Conservation (phyloP, 768 basidiomycete genomes). For the Lactarius quietus region DNA sequence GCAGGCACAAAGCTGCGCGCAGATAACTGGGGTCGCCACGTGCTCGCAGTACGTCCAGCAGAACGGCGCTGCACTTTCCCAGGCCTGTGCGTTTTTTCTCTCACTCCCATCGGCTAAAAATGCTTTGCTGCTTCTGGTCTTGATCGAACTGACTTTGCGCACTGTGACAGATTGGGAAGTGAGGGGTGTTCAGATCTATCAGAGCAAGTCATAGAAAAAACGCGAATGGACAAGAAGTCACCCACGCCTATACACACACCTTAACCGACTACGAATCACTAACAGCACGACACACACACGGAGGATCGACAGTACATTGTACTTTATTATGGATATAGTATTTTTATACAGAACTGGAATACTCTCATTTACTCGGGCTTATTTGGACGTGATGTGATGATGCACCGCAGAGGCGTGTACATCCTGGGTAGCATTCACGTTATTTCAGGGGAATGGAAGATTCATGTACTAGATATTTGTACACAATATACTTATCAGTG, state of each 20-base stretch:
- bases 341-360: neutral
- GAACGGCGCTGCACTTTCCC: slow-evolving; percentile 62
- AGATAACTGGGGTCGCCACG: slow-evolving; percentile 74
- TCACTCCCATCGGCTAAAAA: slow-evolving; percentile 1
- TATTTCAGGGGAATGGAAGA: neutral
- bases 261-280: neutral
- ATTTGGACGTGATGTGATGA: slow-evolving; percentile 2
- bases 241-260: neutral
- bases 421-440: neutral
- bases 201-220: slow-evolving; percentile 31
- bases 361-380: neutral
- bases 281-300: neutral
- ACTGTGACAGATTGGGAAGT: slow-evolving; percentile 72
- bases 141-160: slow-evolving; percentile 13
- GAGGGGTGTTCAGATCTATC: slow-evolving; percentile 69
- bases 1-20: slow-evolving; percentile 82
- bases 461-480: slow-evolving; percentile 12
- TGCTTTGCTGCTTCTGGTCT: neutral
- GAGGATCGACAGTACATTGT: slow-evolving; percentile 8
- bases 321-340: slow-evolving; percentile 12
- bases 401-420: neutral
- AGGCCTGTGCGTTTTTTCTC: slow-evolving; percentile 65
- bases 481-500: slow-evolving; percentile 3
- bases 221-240: neutral
- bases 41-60: slow-evolving; percentile 76